Conservation (phyloP, 441 rosid species). For the Daphne laureola region DNA sequence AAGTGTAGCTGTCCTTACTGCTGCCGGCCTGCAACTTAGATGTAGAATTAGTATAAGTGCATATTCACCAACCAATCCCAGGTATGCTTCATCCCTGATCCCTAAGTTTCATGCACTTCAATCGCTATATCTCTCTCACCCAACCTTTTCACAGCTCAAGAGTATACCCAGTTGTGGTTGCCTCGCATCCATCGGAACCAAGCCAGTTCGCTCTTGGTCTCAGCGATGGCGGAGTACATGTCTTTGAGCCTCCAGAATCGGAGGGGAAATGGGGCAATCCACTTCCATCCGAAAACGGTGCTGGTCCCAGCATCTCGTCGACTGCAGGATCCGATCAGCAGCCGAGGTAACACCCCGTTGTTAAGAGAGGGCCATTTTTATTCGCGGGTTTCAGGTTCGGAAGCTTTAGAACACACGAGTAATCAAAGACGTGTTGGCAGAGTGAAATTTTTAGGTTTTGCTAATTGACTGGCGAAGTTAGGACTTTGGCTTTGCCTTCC, state of each 20-base stretch:
- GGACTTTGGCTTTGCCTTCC: conserved; percentile 7
- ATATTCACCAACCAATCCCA: conserved; percentile 37
- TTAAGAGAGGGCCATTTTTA: conserved; percentile 2
- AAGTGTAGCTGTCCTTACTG: conserved; percentile 30
- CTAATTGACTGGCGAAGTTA: neutral
- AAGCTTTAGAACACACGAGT: conserved; percentile 5
- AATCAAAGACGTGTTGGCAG: neutral
- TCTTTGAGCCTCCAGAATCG: conserved; percentile 25
- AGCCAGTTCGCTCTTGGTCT: conserved; percentile 30
- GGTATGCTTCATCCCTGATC: conserved; percentile 19
- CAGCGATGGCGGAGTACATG: conserved; percentile 25
- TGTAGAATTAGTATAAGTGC: conserved; percentile 37
- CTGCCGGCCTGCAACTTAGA: conserved; percentile 28
- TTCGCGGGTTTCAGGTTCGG: neutral
- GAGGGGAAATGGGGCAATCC: conserved; percentile 25
- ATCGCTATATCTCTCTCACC: neutral
- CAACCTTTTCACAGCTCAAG: conserved; percentile 22
- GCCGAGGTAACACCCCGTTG: conserved; percentile 19
- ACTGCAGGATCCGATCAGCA: conserved; percentile 36
- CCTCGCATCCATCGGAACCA: conserved; percentile 28
- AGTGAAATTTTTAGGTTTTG: neutral
- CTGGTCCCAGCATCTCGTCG: conserved; percentile 35
- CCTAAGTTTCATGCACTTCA: no score
- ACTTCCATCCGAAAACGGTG: conserved; percentile 30
- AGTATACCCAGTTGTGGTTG: conserved; percentile 26